A percentile compares a stretch with the other conserved stretches of the same genome.
phyloP scores from a whole-genome alignment of 2,329 filamentous ascomycete genomes.

The Ascochyta rabiei region DNA sequence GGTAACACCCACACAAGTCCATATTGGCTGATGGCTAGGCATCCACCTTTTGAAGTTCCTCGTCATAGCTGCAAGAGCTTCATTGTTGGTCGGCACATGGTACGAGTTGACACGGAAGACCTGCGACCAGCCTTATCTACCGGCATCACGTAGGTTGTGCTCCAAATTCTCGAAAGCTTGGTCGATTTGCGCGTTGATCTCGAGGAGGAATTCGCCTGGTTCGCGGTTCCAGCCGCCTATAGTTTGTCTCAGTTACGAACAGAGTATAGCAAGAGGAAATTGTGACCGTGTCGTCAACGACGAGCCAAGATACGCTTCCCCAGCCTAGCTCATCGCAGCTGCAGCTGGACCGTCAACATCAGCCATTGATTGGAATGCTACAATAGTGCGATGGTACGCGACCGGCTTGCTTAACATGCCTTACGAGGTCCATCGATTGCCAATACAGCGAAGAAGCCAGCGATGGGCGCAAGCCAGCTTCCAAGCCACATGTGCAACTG shows the following conservation, averaged over 20 bases:
- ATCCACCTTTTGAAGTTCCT: constrained; percentile 34
- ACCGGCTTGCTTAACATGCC: constrained; percentile 41
- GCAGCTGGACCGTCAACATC: neutral
- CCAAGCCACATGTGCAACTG: constrained; percentile 46
- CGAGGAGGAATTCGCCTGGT: constrained; percentile 21
- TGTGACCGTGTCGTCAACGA: constrained; percentile 43
- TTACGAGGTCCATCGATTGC: constrained; percentile 38
- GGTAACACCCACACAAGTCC: constrained; percentile 29
- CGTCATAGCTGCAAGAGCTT: constrained; percentile 25
- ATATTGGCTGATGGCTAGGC: constrained; percentile 31
- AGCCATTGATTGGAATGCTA: constrained; percentile 1
- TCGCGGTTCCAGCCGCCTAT: constrained; percentile 46
- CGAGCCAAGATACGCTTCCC: constrained; percentile 41
- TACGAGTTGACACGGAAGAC: constrained; percentile 50
- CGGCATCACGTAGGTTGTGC: constrained; percentile 56
- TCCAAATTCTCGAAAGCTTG: constrained; percentile 65
- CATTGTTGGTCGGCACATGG: constrained; percentile 25
- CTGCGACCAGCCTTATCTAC: constrained; percentile 63
- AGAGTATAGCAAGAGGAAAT: neutral
- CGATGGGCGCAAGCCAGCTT: constrained; percentile 45
- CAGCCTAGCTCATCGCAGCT: neutral
- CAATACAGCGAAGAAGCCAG: constrained; percentile 35
- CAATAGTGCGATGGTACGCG: constrained; percentile 42
- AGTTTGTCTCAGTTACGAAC: neutral
- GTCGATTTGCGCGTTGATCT: constrained; percentile 41